phyloP scores from a whole-genome alignment of 148 eudicot genomes.

The Pouteria glomerata region DNA sequence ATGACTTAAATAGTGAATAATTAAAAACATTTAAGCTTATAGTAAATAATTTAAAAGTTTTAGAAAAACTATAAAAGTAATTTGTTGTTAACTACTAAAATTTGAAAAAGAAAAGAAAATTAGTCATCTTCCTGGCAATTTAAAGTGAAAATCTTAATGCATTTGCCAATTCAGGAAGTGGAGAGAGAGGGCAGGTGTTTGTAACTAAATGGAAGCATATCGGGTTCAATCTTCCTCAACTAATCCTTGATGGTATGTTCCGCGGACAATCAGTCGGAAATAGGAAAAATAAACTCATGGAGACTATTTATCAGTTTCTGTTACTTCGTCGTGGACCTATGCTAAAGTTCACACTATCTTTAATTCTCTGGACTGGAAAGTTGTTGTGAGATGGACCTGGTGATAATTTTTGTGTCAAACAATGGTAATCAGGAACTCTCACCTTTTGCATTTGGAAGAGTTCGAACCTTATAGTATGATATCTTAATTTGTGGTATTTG shows the following conservation, averaged over 20 bases:
- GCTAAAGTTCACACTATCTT: not conserved
- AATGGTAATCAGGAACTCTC: not conserved
- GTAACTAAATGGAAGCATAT: conserved; percentile 14
- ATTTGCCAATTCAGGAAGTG: conserved; percentile 11
- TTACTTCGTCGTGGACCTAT: conserved; percentile 10
- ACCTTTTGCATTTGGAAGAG: not conserved
- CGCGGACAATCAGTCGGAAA: not conserved
- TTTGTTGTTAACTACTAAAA: not conserved
- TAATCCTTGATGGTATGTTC: conserved; percentile 10
- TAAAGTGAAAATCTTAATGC: conserved; percentile 1
- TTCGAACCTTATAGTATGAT: not conserved
- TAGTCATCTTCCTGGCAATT: not conserved
- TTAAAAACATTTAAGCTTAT: no score
- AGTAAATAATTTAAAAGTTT: no score
- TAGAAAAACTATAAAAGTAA: no score
- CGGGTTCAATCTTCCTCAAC: conserved; percentile 13
- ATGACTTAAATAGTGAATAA: no score
- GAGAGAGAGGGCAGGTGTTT: conserved; percentile 15
- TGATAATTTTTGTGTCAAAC: not conserved
- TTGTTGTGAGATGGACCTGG: not conserved
- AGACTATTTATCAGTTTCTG: conserved; percentile 1
- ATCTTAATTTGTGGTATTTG: no score
- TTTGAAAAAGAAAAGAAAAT: not conserved
- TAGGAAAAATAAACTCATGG: not conserved
- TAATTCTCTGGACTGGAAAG: not conserved